Percentiles rank a stretch among this genome's conserved stretches.
Conservation (phyloP, 208 protist genomes). For the Leishmania gerbilli region DNA sequence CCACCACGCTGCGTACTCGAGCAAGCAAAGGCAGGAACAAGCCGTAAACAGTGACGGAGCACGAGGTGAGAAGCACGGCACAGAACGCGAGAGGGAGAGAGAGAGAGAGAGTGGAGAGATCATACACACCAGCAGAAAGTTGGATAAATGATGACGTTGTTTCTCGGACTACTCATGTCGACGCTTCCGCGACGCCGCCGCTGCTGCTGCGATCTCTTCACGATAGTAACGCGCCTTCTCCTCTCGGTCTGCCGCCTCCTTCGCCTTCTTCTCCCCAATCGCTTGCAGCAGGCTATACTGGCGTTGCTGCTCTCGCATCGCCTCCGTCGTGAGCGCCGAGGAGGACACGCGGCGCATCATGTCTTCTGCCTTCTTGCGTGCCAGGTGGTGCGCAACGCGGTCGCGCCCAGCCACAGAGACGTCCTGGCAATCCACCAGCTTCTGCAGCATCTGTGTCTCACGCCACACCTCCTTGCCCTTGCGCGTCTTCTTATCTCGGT, state of each 20-base stretch:
- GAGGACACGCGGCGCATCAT: slow-evolving; percentile 53
- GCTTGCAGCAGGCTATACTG: slow-evolving; percentile 44
- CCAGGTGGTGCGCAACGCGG: slow-evolving; percentile 45
- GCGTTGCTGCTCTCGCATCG: slow-evolving; percentile 27
- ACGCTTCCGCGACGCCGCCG: slow-evolving; percentile 4
- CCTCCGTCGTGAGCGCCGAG: slow-evolving; percentile 3
- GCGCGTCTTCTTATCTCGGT: not conserved
- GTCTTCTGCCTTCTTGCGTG: slow-evolving; percentile 45
- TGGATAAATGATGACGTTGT: not conserved
- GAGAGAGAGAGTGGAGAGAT: not conserved
- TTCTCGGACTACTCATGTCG: not conserved
- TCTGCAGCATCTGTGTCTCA: slow-evolving; percentile 46
- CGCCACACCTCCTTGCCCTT: slow-evolving; percentile 4
- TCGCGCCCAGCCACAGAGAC: slow-evolving; percentile 46
- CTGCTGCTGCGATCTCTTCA: slow-evolving; percentile 15
- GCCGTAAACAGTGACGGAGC: too few relatives aligned
- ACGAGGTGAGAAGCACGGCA: too few relatives aligned
- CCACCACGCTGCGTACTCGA: not conserved
- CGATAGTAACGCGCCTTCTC: slow-evolving; percentile 30
- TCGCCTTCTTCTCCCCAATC: slow-evolving; percentile 30
- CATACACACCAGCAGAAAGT: not conserved
- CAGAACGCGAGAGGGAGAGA: not conserved
- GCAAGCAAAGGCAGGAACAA: too few relatives aligned
- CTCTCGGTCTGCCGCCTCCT: slow-evolving; percentile 31
- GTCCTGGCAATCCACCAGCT: slow-evolving; percentile 60